Conservation (phyloP, 148 eudicot species). For the Spergularia marina region DNA sequence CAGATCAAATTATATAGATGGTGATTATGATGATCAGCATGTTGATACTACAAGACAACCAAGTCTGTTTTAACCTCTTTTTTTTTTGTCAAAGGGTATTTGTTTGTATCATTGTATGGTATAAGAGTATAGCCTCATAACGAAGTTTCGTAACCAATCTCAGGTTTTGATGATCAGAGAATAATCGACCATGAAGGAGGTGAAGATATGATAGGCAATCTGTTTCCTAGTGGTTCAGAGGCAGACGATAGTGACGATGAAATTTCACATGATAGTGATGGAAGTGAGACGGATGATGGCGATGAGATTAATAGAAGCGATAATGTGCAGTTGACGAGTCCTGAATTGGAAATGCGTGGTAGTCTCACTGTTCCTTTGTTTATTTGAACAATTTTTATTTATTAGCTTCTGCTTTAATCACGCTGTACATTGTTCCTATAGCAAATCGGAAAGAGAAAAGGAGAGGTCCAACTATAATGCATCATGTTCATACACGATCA, state of each 20-base stretch:
- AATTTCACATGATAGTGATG: background rate
- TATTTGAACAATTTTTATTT: background rate
- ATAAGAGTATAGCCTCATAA: too few species aligned
- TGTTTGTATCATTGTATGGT: too few species aligned
- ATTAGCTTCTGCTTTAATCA: too few species aligned
- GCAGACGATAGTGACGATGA: background rate
- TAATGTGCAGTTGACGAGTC: background rate
- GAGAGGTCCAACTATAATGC: slow-evolving; percentile 20
- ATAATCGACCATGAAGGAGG: too few species aligned
- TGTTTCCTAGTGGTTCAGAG: background rate
- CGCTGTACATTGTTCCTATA: too few species aligned
- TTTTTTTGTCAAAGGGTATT: too few species aligned
- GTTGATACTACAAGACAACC: too few species aligned
- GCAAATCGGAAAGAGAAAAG: background rate
- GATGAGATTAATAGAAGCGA: background rate
- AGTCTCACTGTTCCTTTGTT: background rate
- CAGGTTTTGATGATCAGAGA: background rate
- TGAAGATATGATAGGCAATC: background rate
- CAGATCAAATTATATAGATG: too few species aligned
- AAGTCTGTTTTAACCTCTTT: too few species aligned
- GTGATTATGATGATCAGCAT: too few species aligned
- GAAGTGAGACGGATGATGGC: too few species aligned
- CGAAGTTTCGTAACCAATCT: too few species aligned
- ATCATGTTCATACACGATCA: slow-evolving; percentile 7
- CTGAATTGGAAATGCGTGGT: background rate